Evolutionary conservation across 805 yeast genomes (phyloP).

Genomic region (Barnettozyma siamensis): DNA sequence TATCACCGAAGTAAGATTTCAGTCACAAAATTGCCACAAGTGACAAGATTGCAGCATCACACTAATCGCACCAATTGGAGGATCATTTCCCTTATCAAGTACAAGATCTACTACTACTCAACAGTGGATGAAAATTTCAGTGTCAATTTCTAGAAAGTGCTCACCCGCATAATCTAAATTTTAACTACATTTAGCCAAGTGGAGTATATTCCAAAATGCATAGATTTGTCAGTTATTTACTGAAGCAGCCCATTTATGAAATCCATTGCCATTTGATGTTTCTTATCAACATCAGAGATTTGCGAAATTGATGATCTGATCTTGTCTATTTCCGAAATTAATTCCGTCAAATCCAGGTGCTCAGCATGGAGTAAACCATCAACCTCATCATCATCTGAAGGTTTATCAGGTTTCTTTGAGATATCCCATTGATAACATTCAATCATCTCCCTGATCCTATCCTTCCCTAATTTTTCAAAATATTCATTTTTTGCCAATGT

Average conservation of each 20-base stretch:
- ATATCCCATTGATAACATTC: slow-evolving; percentile 44
- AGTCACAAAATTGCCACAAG: too few relatives aligned
- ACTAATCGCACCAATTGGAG: too few relatives aligned
- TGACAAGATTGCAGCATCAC: too few relatives aligned
- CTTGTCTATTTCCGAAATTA: slow-evolving; percentile 6
- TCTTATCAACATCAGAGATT: slow-evolving; percentile 4
- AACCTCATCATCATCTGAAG: background rate
- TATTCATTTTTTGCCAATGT: slow-evolving; percentile 37
- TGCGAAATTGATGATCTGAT: slow-evolving; percentile 9
- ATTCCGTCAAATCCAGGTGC: slow-evolving; percentile 8
- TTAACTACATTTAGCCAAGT: background rate
- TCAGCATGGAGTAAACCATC: background rate
- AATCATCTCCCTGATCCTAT: slow-evolving; percentile 39
- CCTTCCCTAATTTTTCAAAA: slow-evolving; percentile 37
- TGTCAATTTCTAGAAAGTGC: too few relatives aligned
- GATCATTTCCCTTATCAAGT: too few relatives aligned
- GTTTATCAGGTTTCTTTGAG: background rate
- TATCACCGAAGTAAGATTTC: too few relatives aligned
- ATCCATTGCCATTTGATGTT: slow-evolving; percentile 10
- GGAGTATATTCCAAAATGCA: too few relatives aligned
- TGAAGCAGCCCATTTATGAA: slow-evolving; percentile 5
- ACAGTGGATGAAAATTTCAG: too few relatives aligned
- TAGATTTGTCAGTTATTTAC: too few relatives aligned
- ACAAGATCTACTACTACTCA: too few relatives aligned
- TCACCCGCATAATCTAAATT: background rate